phyloP scores from a whole-genome alignment of 75 land plant genomes.

The Sequoiadendron giganteum region DNA sequence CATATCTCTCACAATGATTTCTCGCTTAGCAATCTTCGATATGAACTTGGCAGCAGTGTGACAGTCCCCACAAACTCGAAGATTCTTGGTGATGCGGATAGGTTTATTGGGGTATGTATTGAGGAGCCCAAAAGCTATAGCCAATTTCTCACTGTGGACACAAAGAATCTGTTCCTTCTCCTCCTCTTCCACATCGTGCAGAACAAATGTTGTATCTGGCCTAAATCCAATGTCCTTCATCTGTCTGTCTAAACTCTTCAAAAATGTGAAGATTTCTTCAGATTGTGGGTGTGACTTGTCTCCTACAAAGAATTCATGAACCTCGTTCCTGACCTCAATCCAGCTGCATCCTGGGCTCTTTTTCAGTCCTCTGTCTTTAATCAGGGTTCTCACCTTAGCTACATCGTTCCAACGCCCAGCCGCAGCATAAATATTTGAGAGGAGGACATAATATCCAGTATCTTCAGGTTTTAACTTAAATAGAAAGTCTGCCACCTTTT shows the following conservation, averaged over 20 bases:
- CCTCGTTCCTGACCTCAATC: constrained; percentile 23
- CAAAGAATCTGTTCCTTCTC: not conserved
- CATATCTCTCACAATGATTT: not conserved
- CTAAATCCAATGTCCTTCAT: not conserved
- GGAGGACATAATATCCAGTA: constrained; percentile 24
- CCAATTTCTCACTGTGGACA: not conserved
- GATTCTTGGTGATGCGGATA: not conserved
- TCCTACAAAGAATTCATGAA: constrained; percentile 21
- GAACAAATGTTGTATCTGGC: not conserved
- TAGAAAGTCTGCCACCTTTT: constrained; percentile 26
- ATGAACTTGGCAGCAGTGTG: not conserved
- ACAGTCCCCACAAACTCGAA: not conserved
- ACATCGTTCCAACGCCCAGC: constrained; percentile 29
- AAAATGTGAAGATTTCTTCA: not conserved
- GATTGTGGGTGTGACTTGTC: constrained; percentile 6
- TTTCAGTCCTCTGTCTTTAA: constrained; percentile 21
- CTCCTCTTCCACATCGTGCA: not conserved
- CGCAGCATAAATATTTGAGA: constrained; percentile 31
- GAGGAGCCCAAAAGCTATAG: not conserved
- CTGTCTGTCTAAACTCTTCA: not conserved
- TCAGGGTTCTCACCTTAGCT: constrained; percentile 16
- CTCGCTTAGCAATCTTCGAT: not conserved
- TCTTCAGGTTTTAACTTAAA: constrained; percentile 16
- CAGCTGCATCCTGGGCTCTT: constrained; percentile 39
- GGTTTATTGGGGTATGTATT: not conserved